Base-by-base conservation (phyloP, 1,284 basidiomycete genomes). In the Apiotrichum domesticum region DNA sequence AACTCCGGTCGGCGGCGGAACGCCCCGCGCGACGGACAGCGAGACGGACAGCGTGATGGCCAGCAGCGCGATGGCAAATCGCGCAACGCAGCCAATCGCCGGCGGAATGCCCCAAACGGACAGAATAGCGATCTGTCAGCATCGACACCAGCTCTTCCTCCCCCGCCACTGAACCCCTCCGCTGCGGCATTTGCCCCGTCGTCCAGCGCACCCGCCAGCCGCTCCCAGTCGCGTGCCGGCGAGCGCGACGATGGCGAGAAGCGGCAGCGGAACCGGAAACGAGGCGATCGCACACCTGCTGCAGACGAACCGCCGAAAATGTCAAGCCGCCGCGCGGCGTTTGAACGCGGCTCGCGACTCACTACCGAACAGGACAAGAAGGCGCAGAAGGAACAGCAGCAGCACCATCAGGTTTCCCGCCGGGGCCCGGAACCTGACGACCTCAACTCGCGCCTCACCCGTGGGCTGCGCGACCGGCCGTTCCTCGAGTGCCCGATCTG, bases 401-500 rank as follows among this genome's bases (percentile, higher is more conserved):
- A 58, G 21, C 14, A n/a, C 9, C 51, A 52, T 11, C 8, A 14
- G 4, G 44, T 47, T 6, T 40, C 55, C 34, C 46, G 41, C 4
- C 46, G 46, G 14, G 51, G 54, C 8, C 48, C 51, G 4, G 70
- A 75, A 55, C 69, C 73, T 42, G 75, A 77, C 54, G 74, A 75
- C 62, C 51, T 75, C 55, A 66, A 71, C 33, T 70, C 69, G 15
- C 66, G 69, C 8, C 61, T 77, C 51, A 74, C 67, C 0, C 64
- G 74, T 35, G 74, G 73, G 1, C 57, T 77, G 33, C 66, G 65
- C 11, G 59, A 57, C 40, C 58, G 64, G 58, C 73, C 74, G 8
- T 76, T 68, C 58, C 51, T 75, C 29, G 75, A 77, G 62, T 77
- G 75, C 56, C 74, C 74, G 1, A 77, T 77, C 45, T 77, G 76